Base-by-base conservation (phyloP, 2,329 filamentous ascomycete genomes). In the Ophiostoma ulmi region DNA sequence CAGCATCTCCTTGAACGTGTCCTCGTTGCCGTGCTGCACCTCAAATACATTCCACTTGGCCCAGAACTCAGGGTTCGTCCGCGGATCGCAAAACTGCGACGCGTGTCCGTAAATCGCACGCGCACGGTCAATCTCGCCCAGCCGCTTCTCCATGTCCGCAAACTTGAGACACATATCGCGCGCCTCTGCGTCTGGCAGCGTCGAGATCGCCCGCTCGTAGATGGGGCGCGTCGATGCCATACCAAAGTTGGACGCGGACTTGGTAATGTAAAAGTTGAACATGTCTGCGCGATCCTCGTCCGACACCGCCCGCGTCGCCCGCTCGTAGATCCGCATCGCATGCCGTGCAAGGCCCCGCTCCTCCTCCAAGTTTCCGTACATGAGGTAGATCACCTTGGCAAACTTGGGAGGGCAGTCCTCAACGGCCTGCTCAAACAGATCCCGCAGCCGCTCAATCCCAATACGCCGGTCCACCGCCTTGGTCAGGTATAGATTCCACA, bases 131-230 rank as follows among this genome's bases (percentile, higher is more conserved):
- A 99, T 83, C 77, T 87, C 85, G 71, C 85, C 84, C 17, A 88
- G 78, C 38, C 86, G 79, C 76, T 81, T 84, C 63, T 86, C 85
- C 73, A 88, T 86, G 75, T 88, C 85, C 75, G 95, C 95, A 78
- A 99, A 99, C 78, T 97, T 98, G 78, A 99, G 88, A 81, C 95
- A 99, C 95, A 99, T 99, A 75, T 95, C 92, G 78, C 94, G 93
- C 7, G 94, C 95, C 80, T 98, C 95, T 73, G 85, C 87, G 80
- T 99, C 95, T 0, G 96, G 94, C 48, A 99, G 84, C n/a, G 93
- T 91, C 13, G 92, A 90, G 75, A 99, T 97, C 52, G 95, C 94
- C 71, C 94, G 90, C 81, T 99, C 95, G 83, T 99, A 99, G 76
- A 99, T 99, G 0, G 93, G 90, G 69, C 95, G 85, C 3, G 95